Conservation (phyloP, 2,329 filamentous ascomycete species). For the Colletotrichum graminicola region DNA sequence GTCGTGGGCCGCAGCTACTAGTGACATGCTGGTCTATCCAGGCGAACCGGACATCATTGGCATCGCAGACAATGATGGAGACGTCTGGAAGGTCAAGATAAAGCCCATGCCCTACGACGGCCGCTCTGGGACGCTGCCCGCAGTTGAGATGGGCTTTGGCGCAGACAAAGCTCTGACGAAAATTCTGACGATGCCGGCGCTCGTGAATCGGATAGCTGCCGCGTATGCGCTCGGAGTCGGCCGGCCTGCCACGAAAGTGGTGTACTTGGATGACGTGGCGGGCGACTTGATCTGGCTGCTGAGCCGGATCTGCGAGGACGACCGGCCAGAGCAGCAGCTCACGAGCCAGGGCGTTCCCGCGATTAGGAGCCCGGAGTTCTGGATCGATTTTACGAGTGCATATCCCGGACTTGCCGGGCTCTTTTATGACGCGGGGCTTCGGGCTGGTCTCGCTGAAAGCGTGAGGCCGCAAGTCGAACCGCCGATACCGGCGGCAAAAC, state of each 20-base stretch:
- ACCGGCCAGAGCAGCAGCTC: slow-evolving; percentile 42
- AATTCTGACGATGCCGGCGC: slow-evolving; percentile 51
- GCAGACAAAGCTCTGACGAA: slow-evolving; percentile 8
- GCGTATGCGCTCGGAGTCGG: slow-evolving; percentile 48
- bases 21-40: slow-evolving; percentile 48
- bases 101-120: slow-evolving; percentile 43
- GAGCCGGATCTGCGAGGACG: slow-evolving; percentile 46
- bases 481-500: no score
- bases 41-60: slow-evolving; percentile 57
- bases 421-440: slow-evolving; percentile 44
- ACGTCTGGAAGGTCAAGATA: slow-evolving; percentile 52
- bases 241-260: slow-evolving; percentile 16
- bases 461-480: not conserved
- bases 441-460: not conserved
- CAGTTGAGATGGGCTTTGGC: slow-evolving; percentile 40
- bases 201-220: slow-evolving; percentile 52
- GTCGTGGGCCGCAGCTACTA: slow-evolving; percentile 55
- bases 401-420: slow-evolving; percentile 28
- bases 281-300: slow-evolving; percentile 54
- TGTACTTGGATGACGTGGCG: slow-evolving; percentile 45
- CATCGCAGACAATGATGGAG: slow-evolving; percentile 55
- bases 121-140: slow-evolving; percentile 49
- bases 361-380: slow-evolving; percentile 43
- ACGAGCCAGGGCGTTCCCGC: slow-evolving; percentile 32
- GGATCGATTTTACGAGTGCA: slow-evolving; percentile 42